Percentiles rank a stretch among this genome's conserved stretches.
Conservation (phyloP, 2,329 filamentous ascomycete species). For the Pestalotiopsis sp. region DNA sequence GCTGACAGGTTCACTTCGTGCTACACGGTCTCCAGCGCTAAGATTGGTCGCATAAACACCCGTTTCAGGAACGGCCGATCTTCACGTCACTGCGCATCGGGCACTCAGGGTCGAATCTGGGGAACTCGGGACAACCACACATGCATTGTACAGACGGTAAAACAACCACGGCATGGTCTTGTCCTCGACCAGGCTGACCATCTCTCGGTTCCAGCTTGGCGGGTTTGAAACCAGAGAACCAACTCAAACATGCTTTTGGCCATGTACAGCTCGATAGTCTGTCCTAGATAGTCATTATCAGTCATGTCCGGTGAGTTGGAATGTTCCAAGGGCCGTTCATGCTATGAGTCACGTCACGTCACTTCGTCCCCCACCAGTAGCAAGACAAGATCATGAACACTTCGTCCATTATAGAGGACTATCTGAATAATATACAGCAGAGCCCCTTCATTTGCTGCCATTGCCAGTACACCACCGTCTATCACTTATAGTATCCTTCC, state of each 20-base stretch:
- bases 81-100: slow-evolving; percentile 1
- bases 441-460: slow-evolving; percentile 26
- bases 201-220: slow-evolving; percentile 1
- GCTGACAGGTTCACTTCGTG: background rate
- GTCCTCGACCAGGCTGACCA: background rate
- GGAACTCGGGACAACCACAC: background rate
- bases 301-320: too few relatives aligned
- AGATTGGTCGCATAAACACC: background rate
- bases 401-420: slow-evolving; percentile 31
- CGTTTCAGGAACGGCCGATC: slow-evolving; percentile 9
- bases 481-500: slow-evolving; percentile 23
- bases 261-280: background rate
- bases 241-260: background rate
- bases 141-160: too few relatives aligned
- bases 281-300: background rate
- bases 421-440: slow-evolving; percentile 39
- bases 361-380: too few relatives aligned
- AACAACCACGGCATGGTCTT: background rate
- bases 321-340: too few relatives aligned
- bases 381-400: slow-evolving; percentile 20
- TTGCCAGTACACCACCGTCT: slow-evolving; percentile 24
- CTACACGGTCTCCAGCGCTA: background rate
- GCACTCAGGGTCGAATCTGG: slow-evolving; percentile 1
- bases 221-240: background rate
- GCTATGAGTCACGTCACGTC: background rate